phyloP scores from a whole-genome alignment of 331 rosid genomes.

The Rhamnella rubrinervis region DNA sequence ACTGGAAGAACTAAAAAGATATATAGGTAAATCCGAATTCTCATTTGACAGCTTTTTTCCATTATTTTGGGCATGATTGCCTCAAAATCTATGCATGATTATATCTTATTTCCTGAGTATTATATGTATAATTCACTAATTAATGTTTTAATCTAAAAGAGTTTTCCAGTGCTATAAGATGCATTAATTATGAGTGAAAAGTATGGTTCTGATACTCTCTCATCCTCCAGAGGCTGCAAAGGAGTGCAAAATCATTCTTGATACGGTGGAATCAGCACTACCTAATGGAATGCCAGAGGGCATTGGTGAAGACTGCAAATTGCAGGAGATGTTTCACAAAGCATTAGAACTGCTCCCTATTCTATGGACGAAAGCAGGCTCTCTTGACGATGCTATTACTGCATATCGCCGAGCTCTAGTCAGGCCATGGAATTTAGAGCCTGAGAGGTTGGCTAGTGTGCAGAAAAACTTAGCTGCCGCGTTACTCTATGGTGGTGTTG shows the following conservation, averaged over 20 bases:
- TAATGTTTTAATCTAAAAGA: no score
- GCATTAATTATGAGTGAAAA: background rate
- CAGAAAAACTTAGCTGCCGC: conserved; percentile 72
- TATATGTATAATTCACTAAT: no score
- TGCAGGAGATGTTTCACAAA: conserved; percentile 79
- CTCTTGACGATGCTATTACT: conserved; percentile 70
- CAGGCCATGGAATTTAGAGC: conserved; percentile 86
- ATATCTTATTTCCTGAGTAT: no score
- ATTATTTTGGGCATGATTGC: background rate
- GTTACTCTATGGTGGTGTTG: conserved; percentile 80
- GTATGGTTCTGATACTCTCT: conserved; percentile 20
- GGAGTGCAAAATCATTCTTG: conserved; percentile 79
- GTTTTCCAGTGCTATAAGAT: no score
- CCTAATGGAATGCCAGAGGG: conserved; percentile 73
- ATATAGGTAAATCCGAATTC: conserved; percentile 43
- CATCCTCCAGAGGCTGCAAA: conserved; percentile 75
- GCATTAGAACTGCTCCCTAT: conserved; percentile 81
- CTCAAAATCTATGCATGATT: no score
- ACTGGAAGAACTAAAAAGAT: conserved; percentile 69
- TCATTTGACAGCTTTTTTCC: background rate
- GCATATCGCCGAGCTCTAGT: conserved; percentile 71
- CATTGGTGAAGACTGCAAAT: conserved; percentile 70
- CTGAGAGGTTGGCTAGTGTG: conserved; percentile 51
- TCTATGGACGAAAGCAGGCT: conserved; percentile 71
- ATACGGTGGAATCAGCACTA: conserved; percentile 73